Conservation (phyloP, 23 red algal species). For the Chondrus crispus region DNA sequence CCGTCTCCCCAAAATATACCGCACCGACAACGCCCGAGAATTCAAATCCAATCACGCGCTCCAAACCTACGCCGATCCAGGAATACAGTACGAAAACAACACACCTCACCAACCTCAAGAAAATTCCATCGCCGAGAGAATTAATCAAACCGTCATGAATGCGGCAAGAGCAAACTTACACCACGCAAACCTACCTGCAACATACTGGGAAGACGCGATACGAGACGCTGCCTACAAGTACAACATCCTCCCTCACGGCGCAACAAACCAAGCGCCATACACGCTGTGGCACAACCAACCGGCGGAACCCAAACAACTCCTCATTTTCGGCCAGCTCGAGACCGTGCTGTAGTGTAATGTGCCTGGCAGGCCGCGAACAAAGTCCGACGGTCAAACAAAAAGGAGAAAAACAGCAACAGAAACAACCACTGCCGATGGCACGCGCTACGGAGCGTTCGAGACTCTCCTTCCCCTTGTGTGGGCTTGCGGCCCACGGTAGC, state of each 20-base stretch:
- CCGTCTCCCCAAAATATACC: not conserved
- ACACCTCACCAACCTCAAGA: not conserved
- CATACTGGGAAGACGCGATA: slow-evolving; percentile 6
- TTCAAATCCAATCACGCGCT: not conserved
- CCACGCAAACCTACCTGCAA: not conserved
- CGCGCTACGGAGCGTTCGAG: too few species aligned
- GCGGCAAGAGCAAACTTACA: not conserved
- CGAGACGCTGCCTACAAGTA: not conserved
- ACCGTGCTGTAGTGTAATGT: too few species aligned
- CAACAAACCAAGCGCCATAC: not conserved
- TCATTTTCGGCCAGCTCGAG: slow-evolving; percentile 4
- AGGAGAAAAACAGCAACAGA: too few species aligned
- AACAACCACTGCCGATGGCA: too few species aligned
- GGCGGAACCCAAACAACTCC: not conserved
- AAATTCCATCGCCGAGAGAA: not conserved
- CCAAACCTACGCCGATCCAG: not conserved
- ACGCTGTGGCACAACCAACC: not conserved
- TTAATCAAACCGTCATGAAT: not conserved
- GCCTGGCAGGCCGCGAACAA: too few species aligned
- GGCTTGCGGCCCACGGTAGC: too few species aligned
- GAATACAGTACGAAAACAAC: not conserved
- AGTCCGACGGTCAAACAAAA: too few species aligned
- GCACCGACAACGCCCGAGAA: slow-evolving; percentile 11
- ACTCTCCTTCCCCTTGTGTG: too few species aligned
- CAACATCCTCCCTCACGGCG: not conserved